phyloP scores from a whole-genome alignment of 768 basidiomycete genomes.

The Boletus tomentosulus region DNA sequence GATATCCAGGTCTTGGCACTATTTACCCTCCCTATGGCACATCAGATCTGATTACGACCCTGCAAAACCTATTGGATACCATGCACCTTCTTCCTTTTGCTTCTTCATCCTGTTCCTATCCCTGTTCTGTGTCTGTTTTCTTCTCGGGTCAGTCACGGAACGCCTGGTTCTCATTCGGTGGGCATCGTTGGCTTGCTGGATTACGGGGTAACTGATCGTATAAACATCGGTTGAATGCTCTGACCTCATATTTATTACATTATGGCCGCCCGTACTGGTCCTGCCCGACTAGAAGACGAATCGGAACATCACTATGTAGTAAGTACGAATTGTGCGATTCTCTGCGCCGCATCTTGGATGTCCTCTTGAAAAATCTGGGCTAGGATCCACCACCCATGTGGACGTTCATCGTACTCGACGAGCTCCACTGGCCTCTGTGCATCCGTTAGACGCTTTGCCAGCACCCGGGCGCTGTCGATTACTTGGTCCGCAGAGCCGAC shows the following conservation, averaged over 20 bases:
- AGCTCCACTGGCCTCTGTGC: slow-evolving; percentile 11
- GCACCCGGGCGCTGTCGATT: background rate
- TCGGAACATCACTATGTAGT: background rate
- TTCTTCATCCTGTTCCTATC: slow-evolving; percentile 1
- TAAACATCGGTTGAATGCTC: slow-evolving; percentile 6
- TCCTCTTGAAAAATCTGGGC: slow-evolving; percentile 12
- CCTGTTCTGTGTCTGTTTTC: slow-evolving; percentile 5
- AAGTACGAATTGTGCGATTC: slow-evolving; percentile 8
- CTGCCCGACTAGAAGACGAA: no score
- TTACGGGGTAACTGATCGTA: slow-evolving; percentile 11
- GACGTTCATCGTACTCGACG: slow-evolving; percentile 21
- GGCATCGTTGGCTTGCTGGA: slow-evolving; percentile 15
- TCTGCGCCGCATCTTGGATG: slow-evolving; percentile 10
- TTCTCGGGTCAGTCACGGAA: slow-evolving; percentile 3
- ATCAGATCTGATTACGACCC: slow-evolving; percentile 6
- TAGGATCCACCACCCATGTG: slow-evolving; percentile 24
- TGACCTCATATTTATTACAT: background rate
- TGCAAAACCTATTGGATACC: slow-evolving; percentile 26
- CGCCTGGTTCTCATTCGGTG: slow-evolving; percentile 1
- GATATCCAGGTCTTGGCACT: slow-evolving; percentile 11
- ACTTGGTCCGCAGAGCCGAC: slow-evolving; percentile 17
- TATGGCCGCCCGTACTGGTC: no score
- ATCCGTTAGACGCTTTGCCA: background rate
- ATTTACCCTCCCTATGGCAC: slow-evolving; percentile 9
- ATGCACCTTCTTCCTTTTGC: slow-evolving; percentile 3